A percentile compares a stretch with the other conserved stretches of the same genome.
These are phyloP conservation scores for Simplicillium aogashimaense DNA, from an alignment of 2,329 filamentous ascomycete genomes.

Conservation along the genomic window DNA sequence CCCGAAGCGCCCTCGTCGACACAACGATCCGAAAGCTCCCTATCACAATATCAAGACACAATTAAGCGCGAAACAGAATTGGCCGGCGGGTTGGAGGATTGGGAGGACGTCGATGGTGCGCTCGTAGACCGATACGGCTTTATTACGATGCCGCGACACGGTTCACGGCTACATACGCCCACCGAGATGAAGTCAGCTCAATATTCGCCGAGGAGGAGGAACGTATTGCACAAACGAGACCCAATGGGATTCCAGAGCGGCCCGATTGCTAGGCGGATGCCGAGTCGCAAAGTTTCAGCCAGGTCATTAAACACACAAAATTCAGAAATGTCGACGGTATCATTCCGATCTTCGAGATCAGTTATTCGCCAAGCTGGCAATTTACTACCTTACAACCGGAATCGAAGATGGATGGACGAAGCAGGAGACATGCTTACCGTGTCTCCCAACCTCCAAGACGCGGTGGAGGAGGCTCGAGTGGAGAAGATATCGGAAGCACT, in stretches of 20 bases:
- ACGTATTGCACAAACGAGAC: constrained; percentile 30
- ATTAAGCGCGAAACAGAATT: constrained; percentile 32
- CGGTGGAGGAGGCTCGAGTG: constrained; percentile 43
- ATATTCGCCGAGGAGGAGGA: constrained; percentile 34
- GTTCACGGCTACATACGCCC: constrained; percentile 29
- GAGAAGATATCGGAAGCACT: constrained; percentile 42
- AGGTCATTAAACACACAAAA: constrained; percentile 49
- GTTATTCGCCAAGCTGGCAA: constrained; percentile 49
- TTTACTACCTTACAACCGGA: constrained; percentile 49
- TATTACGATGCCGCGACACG: constrained; percentile 39
- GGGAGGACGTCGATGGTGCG: constrained; percentile 51
- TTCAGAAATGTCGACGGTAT: constrained; percentile 40
- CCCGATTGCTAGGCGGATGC: constrained; percentile 29
- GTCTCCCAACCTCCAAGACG: constrained; percentile 45
- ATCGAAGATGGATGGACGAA: constrained; percentile 52
- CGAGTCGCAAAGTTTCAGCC: constrained; percentile 45
- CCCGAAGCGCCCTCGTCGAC: constrained; percentile 19
- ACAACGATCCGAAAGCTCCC: constrained; percentile 32
- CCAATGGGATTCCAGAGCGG: constrained; percentile 26
- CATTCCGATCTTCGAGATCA: constrained; percentile 42
- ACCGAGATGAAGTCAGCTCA: constrained; percentile 30
- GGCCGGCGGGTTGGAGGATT: constrained; percentile 54
- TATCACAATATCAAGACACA: constrained; percentile 30
- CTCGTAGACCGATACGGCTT: constrained; percentile 62
- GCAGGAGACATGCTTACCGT: constrained; percentile 58